These are phyloP conservation scores for Populus deltoides DNA, from an alignment of 345 rosid species.

Conservation along the genomic window DNA sequence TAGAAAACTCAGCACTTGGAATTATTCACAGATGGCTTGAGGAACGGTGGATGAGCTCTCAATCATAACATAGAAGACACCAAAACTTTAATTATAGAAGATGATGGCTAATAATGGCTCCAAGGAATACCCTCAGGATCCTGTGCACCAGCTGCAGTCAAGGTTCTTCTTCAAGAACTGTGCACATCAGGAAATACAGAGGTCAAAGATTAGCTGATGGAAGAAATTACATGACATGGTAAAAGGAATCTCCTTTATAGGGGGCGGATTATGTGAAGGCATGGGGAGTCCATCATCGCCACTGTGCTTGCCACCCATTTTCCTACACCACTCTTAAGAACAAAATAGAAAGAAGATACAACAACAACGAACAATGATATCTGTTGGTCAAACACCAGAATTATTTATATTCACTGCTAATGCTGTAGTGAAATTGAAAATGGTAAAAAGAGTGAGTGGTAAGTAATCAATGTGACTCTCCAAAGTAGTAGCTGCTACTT, in stretches of 20 bases:
- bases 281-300: background rate
- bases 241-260: background rate
- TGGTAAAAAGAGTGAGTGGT: background rate
- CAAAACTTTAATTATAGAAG: conserved; percentile 58
- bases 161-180: background rate
- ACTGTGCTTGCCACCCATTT: background rate
- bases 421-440: background rate
- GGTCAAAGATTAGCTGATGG: background rate
- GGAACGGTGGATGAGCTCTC: conserved; percentile 40
- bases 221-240: too few species aligned
- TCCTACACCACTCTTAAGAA: background rate
- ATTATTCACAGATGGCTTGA: conserved; percentile 26
- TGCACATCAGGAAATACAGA: background rate
- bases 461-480: background rate
- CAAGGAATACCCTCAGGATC: background rate
- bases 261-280: too few species aligned
- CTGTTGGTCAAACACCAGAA: background rate
- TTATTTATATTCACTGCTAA: background rate
- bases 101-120: conserved; percentile 29
- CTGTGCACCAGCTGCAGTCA: background rate
- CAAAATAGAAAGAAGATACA: background rate
- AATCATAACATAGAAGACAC: conserved; percentile 58
- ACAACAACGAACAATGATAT: background rate
- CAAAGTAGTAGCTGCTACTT: background rate
- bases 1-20: background rate